Base-by-base conservation (phyloP, 2,329 filamentous ascomycete genomes). In the Fusarium lyarnte region DNA sequence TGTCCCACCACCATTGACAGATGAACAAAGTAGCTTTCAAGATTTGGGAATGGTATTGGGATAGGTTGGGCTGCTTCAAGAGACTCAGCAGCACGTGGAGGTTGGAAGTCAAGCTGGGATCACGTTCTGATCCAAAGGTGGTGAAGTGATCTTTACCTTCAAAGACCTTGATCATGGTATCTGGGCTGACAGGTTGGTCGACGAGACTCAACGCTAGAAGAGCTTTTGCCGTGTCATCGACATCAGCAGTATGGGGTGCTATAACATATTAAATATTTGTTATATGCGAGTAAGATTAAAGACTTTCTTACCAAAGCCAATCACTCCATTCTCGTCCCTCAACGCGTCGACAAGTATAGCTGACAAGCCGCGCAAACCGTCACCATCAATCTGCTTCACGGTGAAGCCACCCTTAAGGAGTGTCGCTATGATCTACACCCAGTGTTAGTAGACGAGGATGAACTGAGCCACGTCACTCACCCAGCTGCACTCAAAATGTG, bases 401-500 rank as follows among this genome's bases (percentile, higher is more conserved):
- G 53, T 16, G 16, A 43, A 63, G 5, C 53, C 38, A 16, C 14
- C 14, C 10, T 51, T 27, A 3, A 63, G 17, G 9, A 58, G 45
- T 6, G 60, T 58, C 1, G 53, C 60, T 5, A 63, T 1, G 8
- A 29, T 43, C 53, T 63, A 14, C 0, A 3, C 0, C 21, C 11
- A 0, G 11, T 3, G 5, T 57, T 8, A 63, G 51, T 6, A 5
- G 4, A 12, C 0, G 3, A 14, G 6, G 4, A 17, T 11, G 9
- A 3, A 5, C 1, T 7, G 21, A 8, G 10, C 2, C 3, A 31
- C 2, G 21, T 8, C 1, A 41, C 59, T 43, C 4, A 58, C 60
- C 60, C 53, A 63, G 31, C 60, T 63, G 8, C 43, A 51, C 10
- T 63, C 53, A 10, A 63, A 63, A 31, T 63, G 53, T 1, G 53